Conservation (phyloP, 2,329 filamentous ascomycete species). For the Alternaria burnsii region DNA sequence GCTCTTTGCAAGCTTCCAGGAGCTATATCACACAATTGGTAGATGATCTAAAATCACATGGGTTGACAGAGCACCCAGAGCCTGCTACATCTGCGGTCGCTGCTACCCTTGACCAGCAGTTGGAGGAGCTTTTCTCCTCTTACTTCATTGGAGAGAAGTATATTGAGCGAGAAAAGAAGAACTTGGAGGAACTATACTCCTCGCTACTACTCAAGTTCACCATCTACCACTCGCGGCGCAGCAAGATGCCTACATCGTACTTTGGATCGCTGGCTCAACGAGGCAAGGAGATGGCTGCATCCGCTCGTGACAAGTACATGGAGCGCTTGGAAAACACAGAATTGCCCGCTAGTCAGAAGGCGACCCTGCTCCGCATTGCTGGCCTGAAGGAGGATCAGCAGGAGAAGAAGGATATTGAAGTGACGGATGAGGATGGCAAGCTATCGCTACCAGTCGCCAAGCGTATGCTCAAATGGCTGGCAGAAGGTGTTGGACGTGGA, state of each 20-base stretch:
- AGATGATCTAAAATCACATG: conserved; percentile 93
- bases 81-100: conserved; percentile 86
- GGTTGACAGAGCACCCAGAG: conserved; percentile 93
- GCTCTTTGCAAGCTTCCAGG: conserved; percentile 88
- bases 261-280: conserved; percentile 92
- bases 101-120: conserved; percentile 71
- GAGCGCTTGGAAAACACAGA: conserved; percentile 89
- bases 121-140: conserved; percentile 72
- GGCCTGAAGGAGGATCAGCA: conserved; percentile 78
- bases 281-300: conserved; percentile 85
- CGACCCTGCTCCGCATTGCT: conserved; percentile 88
- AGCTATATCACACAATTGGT: conserved; percentile 87
- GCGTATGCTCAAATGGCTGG: conserved; percentile 96
- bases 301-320: conserved; percentile 90
- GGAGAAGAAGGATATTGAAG: conserved; percentile 85
- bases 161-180: conserved; percentile 71
- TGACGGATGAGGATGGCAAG: conserved; percentile 87
- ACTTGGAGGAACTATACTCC: conserved; percentile 83
- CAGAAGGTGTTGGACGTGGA: conserved; percentile 89
- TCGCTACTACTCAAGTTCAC: conserved; percentile 96
- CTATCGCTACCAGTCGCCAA: conserved; percentile 89
- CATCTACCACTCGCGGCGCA: conserved; percentile 87
- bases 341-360: conserved; percentile 84
- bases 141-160: conserved; percentile 72
- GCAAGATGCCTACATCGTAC: conserved; percentile 89